These are phyloP conservation scores for Terana coerulea DNA, from an alignment of 768 basidiomycete genomes.

Conservation along the genomic window DNA sequence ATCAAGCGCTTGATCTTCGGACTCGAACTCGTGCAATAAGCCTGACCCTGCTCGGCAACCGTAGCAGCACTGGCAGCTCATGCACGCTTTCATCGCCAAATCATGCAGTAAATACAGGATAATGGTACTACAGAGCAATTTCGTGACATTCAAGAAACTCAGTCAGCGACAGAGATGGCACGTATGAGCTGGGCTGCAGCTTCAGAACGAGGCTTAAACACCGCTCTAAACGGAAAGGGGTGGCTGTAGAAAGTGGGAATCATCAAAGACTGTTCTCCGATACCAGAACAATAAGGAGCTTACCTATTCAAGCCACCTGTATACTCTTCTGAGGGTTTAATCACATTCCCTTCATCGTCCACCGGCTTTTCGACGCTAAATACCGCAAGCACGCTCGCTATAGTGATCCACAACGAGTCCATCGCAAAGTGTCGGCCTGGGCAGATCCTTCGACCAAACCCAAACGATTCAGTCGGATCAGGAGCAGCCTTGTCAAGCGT, in stretches of 20 bases:
- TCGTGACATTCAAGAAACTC: background rate
- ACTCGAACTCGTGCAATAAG: too few relatives aligned
- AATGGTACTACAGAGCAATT: background rate
- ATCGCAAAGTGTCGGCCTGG: constrained; percentile 16
- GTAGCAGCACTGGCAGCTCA: too few relatives aligned
- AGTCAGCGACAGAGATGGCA: background rate
- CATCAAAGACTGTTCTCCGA: background rate
- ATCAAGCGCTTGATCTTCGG: too few relatives aligned
- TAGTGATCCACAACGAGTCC: constrained; percentile 5
- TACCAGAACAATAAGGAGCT: background rate
- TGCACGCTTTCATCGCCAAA: background rate
- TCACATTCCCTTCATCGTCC: background rate
- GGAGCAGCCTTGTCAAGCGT: constrained; percentile 3
- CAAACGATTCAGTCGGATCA: constrained; percentile 8
- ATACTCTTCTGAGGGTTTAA: background rate
- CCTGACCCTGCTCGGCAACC: too few relatives aligned
- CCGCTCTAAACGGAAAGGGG: background rate
- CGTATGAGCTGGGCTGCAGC: background rate
- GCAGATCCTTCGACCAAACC: constrained; percentile 15
- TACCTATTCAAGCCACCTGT: background rate
- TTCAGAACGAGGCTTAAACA: background rate
- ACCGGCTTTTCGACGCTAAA: constrained; percentile 5
- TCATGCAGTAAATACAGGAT: background rate
- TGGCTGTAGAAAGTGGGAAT: background rate
- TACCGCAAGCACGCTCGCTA: constrained; percentile 9